Evolutionary conservation across 2,329 filamentous ascomycete species (phyloP).

Genomic region (Apiospora pterosperma): DNA sequence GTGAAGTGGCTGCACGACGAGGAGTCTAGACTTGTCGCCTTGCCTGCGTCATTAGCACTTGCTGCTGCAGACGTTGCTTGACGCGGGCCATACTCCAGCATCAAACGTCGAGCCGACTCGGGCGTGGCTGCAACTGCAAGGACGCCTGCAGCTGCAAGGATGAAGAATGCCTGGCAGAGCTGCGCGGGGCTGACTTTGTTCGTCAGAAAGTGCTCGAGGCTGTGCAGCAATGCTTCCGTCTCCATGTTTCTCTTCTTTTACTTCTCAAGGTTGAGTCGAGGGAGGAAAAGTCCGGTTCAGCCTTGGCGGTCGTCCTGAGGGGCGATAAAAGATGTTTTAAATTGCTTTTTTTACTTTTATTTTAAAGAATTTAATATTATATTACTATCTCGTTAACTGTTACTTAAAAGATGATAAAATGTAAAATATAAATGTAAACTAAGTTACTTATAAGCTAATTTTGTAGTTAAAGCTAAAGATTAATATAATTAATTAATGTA

Average conservation of each 20-base stretch:
- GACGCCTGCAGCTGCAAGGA: conserved; percentile 37
- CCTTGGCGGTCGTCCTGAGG: neutral
- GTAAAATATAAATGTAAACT: too few relatives aligned
- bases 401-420: too few relatives aligned
- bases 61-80: neutral
- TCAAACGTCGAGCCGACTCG: conserved; percentile 17
- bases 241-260: too few relatives aligned
- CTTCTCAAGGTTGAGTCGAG: neutral
- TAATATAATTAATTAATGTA: too few relatives aligned
- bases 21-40: neutral
- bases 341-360: too few relatives aligned
- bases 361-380: too few relatives aligned
- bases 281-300: neutral
- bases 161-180: conserved; percentile 45
- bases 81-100: conserved; percentile 3
- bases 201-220: conserved; percentile 1
- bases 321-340: neutral
- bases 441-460: too few relatives aligned
- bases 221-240: neutral
- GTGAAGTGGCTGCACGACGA: conserved; percentile 14
- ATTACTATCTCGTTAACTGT: too few relatives aligned
- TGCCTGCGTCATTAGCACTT: neutral
- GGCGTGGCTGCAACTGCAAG: conserved; percentile 42
- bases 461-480: too few relatives aligned
- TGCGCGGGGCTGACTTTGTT: conserved; percentile 20